These are phyloP conservation scores for Elsinoe arachidis DNA, from an alignment of 2,329 filamentous ascomycete genomes.

Conservation along the genomic window DNA sequence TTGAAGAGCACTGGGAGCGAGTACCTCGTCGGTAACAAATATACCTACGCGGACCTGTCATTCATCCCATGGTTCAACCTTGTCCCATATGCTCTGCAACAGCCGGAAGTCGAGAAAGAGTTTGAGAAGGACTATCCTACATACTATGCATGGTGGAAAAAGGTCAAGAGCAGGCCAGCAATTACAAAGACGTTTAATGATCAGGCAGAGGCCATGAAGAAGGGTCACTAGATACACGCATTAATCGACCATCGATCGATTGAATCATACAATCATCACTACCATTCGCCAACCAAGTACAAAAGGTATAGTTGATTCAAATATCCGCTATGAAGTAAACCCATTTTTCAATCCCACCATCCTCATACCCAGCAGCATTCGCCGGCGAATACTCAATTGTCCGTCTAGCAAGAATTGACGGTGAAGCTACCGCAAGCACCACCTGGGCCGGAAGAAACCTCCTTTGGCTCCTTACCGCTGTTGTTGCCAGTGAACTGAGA, in stretches of 20 bases:
- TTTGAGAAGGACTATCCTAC: conserved; percentile 16
- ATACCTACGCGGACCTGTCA: conserved; percentile 33
- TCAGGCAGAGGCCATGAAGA: conserved; percentile 19
- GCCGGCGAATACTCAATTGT: neutral
- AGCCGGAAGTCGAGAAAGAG: conserved; percentile 15
- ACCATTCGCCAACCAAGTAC: neutral
- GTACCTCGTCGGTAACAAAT: conserved; percentile 38
- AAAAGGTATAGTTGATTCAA: conserved; percentile 7
- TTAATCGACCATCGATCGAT: neutral
- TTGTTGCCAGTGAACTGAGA: conserved; percentile 29
- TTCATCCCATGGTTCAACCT: conserved; percentile 29
- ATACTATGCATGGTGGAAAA: conserved; percentile 17
- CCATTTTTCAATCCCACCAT: neutral
- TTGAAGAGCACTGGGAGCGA: conserved; percentile 26
- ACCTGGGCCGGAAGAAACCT: conserved; percentile 25
- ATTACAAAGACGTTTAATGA: conserved; percentile 20
- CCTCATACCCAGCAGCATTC: neutral
- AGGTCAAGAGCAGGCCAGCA: conserved; percentile 15
- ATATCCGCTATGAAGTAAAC: conserved; percentile 5
- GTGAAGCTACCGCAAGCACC: conserved; percentile 26
- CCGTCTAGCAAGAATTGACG: conserved; percentile 17
- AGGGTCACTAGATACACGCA: neutral
- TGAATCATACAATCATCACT: too few species aligned
- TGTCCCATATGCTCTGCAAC: conserved; percentile 16
- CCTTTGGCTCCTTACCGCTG: conserved; percentile 27